Conservation (phyloP, 768 basidiomycete genomes). For the Crepidotus variabilis region DNA sequence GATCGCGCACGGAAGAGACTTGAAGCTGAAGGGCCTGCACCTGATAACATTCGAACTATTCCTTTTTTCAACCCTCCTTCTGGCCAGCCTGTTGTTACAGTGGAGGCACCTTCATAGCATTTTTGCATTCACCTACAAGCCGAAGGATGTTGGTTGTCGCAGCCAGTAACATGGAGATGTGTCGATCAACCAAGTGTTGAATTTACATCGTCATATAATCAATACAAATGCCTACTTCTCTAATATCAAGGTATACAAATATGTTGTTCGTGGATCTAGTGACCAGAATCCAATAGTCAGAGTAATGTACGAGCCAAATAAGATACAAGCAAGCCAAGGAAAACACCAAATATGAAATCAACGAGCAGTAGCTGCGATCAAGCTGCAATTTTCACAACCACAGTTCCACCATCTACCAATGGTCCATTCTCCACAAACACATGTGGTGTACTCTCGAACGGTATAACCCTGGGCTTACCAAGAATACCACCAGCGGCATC, state of each 20-base stretch:
- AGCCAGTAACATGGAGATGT: too few relatives aligned
- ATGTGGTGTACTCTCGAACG: slow-evolving; percentile 53
- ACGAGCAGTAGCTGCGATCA: not conserved
- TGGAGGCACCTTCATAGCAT: slow-evolving; percentile 35
- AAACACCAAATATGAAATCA: not conserved
- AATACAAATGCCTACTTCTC: not conserved
- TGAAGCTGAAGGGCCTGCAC: slow-evolving; percentile 53
- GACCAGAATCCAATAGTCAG: not conserved
- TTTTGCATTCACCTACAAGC: not conserved
- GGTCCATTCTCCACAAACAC: slow-evolving; percentile 41
- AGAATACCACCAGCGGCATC: slow-evolving; percentile 21
- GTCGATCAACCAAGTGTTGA: not conserved
- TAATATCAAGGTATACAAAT: not conserved
- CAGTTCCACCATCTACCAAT: slow-evolving; percentile 38
- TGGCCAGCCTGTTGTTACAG: slow-evolving; percentile 34
- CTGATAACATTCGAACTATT: slow-evolving; percentile 73
- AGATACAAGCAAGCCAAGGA: not conserved
- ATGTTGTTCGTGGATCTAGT: not conserved
- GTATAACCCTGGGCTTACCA: slow-evolving; percentile 31
- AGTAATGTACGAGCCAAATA: not conserved
- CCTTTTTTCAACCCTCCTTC: slow-evolving; percentile 58
- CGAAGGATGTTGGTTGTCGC: too few relatives aligned
- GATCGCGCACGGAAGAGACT: slow-evolving; percentile 64
- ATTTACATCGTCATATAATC: not conserved
- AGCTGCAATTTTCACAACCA: slow-evolving; percentile 40